These are phyloP conservation scores for Calamus simplicifolius DNA, from an alignment of 176 grass and related monocot genomes.

Conservation along the genomic window DNA sequence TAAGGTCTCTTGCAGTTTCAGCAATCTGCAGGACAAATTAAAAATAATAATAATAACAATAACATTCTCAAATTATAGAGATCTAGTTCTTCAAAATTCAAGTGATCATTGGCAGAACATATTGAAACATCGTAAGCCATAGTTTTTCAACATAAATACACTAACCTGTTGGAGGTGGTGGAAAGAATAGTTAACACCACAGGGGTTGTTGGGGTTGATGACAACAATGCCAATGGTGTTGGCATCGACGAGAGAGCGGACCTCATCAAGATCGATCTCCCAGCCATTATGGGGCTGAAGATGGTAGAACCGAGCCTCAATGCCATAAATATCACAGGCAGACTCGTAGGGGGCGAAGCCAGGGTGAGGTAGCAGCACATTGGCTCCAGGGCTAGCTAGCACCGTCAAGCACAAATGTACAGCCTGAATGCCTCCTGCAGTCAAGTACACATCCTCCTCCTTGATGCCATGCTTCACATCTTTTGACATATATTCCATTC, in stretches of 20 bases:
- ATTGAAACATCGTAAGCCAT: no score
- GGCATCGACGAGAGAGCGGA: slow-evolving; percentile 27
- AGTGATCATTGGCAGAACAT: no score
- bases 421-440: slow-evolving; percentile 52
- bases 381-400: slow-evolving; percentile 39
- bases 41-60: no score
- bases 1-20: slow-evolving; percentile 66
- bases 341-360: slow-evolving; percentile 74
- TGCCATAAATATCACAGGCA: slow-evolving; percentile 54
- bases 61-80: no score
- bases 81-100: no score
- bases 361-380: slow-evolving; percentile 67
- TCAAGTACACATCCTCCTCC: slow-evolving; percentile 60
- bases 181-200: slow-evolving; percentile 47
- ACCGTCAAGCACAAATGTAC: slow-evolving; percentile 54
- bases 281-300: slow-evolving; percentile 40
- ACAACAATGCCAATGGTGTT: slow-evolving; percentile 58
- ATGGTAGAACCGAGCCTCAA: slow-evolving; percentile 70
- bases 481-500: slow-evolving; percentile 28
- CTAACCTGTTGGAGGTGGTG: slow-evolving; percentile 55
- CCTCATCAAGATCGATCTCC: slow-evolving; percentile 49
- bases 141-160: no score
- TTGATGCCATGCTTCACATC: slow-evolving; percentile 29
- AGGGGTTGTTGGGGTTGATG: slow-evolving; percentile 94
- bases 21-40: slow-evolving; percentile 37